Conservation (phyloP, 148 eudicot genomes). For the Camellia lanceoleosa region DNA sequence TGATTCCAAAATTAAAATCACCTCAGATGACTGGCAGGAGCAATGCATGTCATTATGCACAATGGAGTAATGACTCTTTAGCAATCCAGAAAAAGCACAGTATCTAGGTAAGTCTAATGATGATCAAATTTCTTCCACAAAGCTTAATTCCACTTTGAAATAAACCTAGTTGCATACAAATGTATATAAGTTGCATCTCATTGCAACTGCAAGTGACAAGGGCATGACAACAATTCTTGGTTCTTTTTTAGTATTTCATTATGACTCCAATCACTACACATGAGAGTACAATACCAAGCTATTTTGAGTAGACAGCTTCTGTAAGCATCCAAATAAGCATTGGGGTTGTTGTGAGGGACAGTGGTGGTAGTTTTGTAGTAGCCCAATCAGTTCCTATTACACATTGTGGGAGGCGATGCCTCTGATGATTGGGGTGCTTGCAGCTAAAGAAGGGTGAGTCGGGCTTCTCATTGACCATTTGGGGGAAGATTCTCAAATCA, state of each 20-base stretch:
- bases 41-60: background rate
- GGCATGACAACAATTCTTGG: background rate
- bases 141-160: background rate
- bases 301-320: background rate
- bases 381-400: no score
- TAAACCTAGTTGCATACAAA: background rate
- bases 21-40: background rate
- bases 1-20: background rate
- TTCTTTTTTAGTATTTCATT: no score
- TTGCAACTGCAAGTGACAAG: background rate
- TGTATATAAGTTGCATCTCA: background rate
- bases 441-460: no score
- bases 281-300: background rate
- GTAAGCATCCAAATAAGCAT: background rate
- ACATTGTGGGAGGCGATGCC: no score
- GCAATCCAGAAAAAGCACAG: background rate
- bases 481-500: no score
- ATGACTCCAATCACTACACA: background rate
- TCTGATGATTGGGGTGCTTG: no score
- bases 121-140: background rate
- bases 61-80: background rate
- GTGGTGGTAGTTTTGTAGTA: no score
- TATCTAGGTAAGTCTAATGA: no score
- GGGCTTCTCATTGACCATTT: no score
- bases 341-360: background rate